Base-by-base conservation (phyloP, 208 protist species). In the Wallacemonas rigidus region DNA sequence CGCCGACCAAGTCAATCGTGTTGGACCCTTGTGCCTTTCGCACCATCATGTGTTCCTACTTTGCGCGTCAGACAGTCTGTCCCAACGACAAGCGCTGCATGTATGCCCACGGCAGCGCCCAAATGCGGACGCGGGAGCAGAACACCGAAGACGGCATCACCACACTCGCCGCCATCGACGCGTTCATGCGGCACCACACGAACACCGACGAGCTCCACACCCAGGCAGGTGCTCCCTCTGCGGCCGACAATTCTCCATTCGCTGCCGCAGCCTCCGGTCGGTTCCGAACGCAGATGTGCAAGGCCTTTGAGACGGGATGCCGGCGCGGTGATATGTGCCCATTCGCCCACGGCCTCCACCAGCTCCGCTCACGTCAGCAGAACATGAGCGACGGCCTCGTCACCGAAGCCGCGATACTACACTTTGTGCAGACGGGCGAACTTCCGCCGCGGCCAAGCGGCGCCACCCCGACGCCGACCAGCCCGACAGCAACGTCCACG, bases 301-400 rank as follows among this genome's bases (percentile, higher is more conserved):
- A 82, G 41, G 89, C 90, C 69, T 94, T 75, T 69, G 56, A 87
- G 48, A 62, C 72, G 44, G 50, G 54, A 44, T 94, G 89, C 70
- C 86, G 81, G 2, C 91, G 91, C 78, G 79, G 81, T 39, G 60
- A 69, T 17, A 81, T 76, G 11, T 94, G 89, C 79, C 86, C 86
- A 75, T 94, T 94, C 63, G 89, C 89, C 48, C 89, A 94, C 67
- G 86, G 89, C 41, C 78, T 78, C 38, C 48, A 83, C 7, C 84
- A 94, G 68, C 70, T 92, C 38, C 86, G 86, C 60, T 89, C 82
- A 3, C 62, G 54, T 9, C 80, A 86, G 67, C 75, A 86, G 51
- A 94, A 94, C 79, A 35, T 89, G 45, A 48, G 62, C 14, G 86
- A 92, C 55, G 86, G 86, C 8, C 79, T 94, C 17, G 58, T 80